Evolutionary conservation across 495 filamentous ascomycete species (phyloP), one percentile per base, ranked within the genome.

Genomic region (Copromyces sp.): DNA sequence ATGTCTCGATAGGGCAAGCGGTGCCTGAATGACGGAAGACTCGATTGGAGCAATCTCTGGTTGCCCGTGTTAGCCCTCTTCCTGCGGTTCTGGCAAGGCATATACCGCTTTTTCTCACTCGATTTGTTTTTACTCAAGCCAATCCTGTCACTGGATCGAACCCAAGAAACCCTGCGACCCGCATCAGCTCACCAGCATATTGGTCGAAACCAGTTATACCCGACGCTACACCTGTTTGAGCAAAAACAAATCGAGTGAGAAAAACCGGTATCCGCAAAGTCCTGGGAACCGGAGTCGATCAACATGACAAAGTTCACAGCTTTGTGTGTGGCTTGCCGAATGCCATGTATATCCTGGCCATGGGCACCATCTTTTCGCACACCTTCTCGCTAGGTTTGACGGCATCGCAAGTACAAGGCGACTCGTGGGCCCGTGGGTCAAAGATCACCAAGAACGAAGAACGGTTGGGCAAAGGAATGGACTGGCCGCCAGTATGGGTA

Each of bases 311-410:
- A 12, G 17, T 37, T 38, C 37, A 39, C 5, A 68, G 68, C 44
- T 59, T 70, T 24, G 24, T 41, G 2, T 76, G 74, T 70, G 42
- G 45, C 61, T 37, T 74, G 5, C 73, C 76, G 7, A 71, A 72
- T 39, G 44, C 68, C 39, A 35, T 77, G 8, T 70, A 75, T 69
- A 39, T 41, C 20, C 32, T 76, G 20, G 70, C 44, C 59, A 59
- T 68, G 16, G 42, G 69, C n/a, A 41, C 73, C 17, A 75, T 78
- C 20, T 70, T 74, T 29, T 74, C 72, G 9, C 69, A 74, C 69
- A 72, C 73, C 0, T 47, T 72, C 29, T 72, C 74, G 0, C 71
- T 76, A 3, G 53, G 72, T 61, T 59, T 74, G 42, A 75, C 72
- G 37, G 70, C 20, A 5, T 40, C 72, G 39, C 73, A 70, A 38